Conservation (phyloP, 352 stramenopile species). For the Phytophthora nicotianae region DNA sequence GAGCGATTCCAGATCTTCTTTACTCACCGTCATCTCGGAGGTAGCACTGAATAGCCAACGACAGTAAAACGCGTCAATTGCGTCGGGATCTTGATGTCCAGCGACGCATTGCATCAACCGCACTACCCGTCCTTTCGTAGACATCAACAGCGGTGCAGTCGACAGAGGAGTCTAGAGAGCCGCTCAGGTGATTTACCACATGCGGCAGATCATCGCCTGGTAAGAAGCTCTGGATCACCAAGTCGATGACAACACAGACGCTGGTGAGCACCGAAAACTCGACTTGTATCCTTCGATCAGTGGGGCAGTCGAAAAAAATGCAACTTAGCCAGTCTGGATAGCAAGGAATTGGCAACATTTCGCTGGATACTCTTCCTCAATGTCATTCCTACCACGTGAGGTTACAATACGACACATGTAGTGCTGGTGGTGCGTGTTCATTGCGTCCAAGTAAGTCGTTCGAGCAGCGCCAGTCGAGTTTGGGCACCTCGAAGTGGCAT, state of each 20-base stretch:
- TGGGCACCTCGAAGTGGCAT: slow-evolving; percentile 11
- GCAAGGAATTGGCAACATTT: too few species aligned
- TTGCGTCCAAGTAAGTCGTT: not conserved
- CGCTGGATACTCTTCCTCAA: too few species aligned
- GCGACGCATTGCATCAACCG: slow-evolving; percentile 23
- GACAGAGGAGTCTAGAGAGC: slow-evolving; percentile 23
- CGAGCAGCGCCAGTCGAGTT: slow-evolving; percentile 1
- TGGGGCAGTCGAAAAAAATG: too few species aligned
- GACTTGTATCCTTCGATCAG: slow-evolving; percentile 1
- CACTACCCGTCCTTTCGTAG: slow-evolving; percentile 14
- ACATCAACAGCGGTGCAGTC: slow-evolving; percentile 22
- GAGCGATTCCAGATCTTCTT: slow-evolving; percentile 15
- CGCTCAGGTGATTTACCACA: slow-evolving; percentile 10
- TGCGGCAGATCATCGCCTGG: slow-evolving; percentile 25
- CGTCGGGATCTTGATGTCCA: slow-evolving; percentile 16
- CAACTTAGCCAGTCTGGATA: too few species aligned
- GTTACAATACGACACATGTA: slow-evolving; percentile 2
- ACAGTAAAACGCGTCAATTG: slow-evolving; percentile 23
- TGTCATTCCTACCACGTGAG: slow-evolving; percentile 4
- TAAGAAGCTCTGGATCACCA: slow-evolving; percentile 13
- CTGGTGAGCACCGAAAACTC: slow-evolving; percentile 16
- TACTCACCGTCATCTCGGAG: slow-evolving; percentile 18
- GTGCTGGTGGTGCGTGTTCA: not conserved
- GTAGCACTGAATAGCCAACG: slow-evolving; percentile 29
- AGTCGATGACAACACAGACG: slow-evolving; percentile 6